Base-by-base conservation (phyloP, 2,329 filamentous ascomycete species). In the Mycosphaerella sp. region DNA sequence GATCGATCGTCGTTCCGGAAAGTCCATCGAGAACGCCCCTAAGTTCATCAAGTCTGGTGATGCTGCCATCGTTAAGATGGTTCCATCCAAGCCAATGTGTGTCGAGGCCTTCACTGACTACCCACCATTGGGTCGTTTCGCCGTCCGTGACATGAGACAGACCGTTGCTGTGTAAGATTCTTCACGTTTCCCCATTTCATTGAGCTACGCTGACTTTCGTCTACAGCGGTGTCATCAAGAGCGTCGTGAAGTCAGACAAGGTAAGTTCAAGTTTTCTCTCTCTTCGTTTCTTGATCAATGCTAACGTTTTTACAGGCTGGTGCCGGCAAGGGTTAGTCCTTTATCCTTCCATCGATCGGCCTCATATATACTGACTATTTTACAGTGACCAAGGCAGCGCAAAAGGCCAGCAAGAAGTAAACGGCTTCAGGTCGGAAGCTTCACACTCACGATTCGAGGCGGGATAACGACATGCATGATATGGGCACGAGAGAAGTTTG, bases 31-130 rank as follows among this genome's bases (percentile, higher is more conserved):
- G 79, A 72, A 80, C 75, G 74, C 72, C 71, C 93, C 93, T 79
- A 98, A 98, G 87, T 97, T 96, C 86, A 90, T 98, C 88, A 98
- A 98, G 89, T 96, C 91, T 71, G 93, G 93, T 86, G 93, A 98
- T 77, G 91, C 93, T 67, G 91, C 91, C 77, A 98, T 98, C 80
- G 93, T 98, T 81, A 97, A 96, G 89, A 97, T 98, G 93, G 74
- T 96, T 82, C 93, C 93, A 75, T 96, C 91, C 81, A 98, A 98
- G 90, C 93, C 93, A 75, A 98, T 98, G 93, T 98, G 93, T 78
- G 93, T 98, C 77, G 93, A 98, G 89, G 81, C 93, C 69, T 98
- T 97, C 89, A 96, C 90, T 71, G 89, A 96, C 73, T 98, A 97
- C 84, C 91, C 93, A 71, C 93, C 93, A 76, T 89, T 98, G 70